Percentiles rank a stretch among this genome's conserved stretches.
These are phyloP conservation scores for Fusarium verticillioides DNA, from an alignment of 2,329 filamentous ascomycete species.

Conservation along the genomic window DNA sequence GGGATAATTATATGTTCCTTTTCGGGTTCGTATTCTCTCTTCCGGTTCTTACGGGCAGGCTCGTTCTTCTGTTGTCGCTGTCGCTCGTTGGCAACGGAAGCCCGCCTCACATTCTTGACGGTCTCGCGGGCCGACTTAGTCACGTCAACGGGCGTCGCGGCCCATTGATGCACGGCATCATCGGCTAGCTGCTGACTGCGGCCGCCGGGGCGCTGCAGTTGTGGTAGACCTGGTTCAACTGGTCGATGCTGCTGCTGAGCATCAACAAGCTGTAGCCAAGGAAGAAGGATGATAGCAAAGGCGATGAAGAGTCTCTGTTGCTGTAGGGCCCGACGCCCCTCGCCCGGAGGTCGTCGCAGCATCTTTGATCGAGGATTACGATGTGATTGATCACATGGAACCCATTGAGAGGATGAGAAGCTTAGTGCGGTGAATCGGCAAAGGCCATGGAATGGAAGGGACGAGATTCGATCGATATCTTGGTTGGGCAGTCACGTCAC, in stretches of 20 bases:
- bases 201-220: constrained; percentile 37
- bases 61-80: constrained; percentile 41
- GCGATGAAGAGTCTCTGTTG: constrained; percentile 63
- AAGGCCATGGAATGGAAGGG: constrained; percentile 28
- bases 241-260: constrained; percentile 71
- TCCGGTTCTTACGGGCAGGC: constrained; percentile 48
- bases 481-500: constrained; percentile 43
- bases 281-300: constrained; percentile 68
- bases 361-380: constrained; percentile 52
- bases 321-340: constrained; percentile 61
- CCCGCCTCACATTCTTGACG: constrained; percentile 43
- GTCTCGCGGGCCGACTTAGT: constrained; percentile 46
- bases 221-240: constrained; percentile 30
- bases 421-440: constrained; percentile 23
- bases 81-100: constrained; percentile 42
- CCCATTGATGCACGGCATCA: constrained; percentile 48
- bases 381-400: constrained; percentile 43
- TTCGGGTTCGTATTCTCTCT: constrained; percentile 45
- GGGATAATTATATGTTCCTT: constrained; percentile 52
- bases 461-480: neutral
- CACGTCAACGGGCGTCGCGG: constrained; percentile 46
- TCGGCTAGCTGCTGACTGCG: constrained; percentile 44
- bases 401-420: constrained; percentile 14
- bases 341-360: constrained; percentile 73
- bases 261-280: constrained; percentile 65